A percentile compares a stretch with the other conserved stretches of the same genome.
Conservation (phyloP, 352 stramenopile species). For the Phytophthora capsici region DNA sequence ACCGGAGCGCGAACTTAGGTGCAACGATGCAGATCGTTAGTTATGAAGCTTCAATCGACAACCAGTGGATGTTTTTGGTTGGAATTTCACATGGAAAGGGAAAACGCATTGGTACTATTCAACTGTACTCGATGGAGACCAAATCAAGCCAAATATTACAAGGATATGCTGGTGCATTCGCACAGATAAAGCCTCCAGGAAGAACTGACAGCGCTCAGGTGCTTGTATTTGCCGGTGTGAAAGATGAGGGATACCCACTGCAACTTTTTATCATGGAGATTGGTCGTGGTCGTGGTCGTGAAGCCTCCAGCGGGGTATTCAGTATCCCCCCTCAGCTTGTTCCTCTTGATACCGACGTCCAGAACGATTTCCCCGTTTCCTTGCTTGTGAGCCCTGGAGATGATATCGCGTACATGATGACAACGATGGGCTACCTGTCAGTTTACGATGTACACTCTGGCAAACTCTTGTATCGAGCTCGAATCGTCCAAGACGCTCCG, state of each 20-base stretch:
- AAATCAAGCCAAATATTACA: conserved; percentile 98
- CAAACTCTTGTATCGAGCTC: conserved; percentile 98
- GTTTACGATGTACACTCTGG: conserved; percentile 99
- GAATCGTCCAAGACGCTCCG: conserved; percentile 97
- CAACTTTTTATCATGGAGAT: conserved; percentile 99
- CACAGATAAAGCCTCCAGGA: conserved; percentile 95
- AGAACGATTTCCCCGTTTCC: conserved; percentile 98
- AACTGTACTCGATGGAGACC: conserved; percentile 99
- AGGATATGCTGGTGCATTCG: conserved; percentile 97
- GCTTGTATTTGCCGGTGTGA: conserved; percentile 85
- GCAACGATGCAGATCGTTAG: conserved; percentile 99
- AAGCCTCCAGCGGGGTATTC: conserved; percentile 95
- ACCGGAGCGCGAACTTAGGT: conserved; percentile 95
- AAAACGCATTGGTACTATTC: conserved; percentile 97
- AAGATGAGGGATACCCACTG: conserved; percentile 67
- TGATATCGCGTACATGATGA: conserved; percentile 99
- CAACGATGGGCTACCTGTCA: conserved; percentile 99
- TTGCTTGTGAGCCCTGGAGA: conserved; percentile 93
- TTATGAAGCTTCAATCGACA: conserved; percentile 97
- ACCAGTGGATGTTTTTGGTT: conserved; percentile 98
- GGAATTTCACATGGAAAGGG: conserved; percentile 96
- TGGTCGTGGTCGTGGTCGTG: conserved; percentile 96
- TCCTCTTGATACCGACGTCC: conserved; percentile 96
- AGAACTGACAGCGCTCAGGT: conserved; percentile 92
- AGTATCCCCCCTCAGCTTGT: conserved; percentile 94